Conservation (phyloP, 2,329 filamentous ascomycete genomes). For the Curvularia sp. region DNA sequence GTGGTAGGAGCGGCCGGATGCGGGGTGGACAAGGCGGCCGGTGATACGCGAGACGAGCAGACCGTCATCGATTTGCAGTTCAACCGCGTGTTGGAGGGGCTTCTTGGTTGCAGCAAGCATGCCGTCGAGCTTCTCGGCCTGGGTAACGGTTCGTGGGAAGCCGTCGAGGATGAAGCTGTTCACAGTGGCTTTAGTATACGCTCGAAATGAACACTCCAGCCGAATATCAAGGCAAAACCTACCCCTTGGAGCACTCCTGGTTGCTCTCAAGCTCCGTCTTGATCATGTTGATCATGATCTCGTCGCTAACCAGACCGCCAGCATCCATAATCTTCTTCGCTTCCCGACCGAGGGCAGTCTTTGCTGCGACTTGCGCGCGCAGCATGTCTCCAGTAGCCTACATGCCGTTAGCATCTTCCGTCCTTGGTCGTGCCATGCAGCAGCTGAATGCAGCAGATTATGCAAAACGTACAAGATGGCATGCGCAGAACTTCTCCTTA, state of each 20-base stretch:
- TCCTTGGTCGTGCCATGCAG: not conserved
- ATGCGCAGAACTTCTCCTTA: conserved; percentile 97
- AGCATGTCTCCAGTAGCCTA: conserved; percentile 99
- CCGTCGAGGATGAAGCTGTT: conserved; percentile 96
- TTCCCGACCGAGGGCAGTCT: conserved; percentile 91
- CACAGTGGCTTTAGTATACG: conserved; percentile 6
- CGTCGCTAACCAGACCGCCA: conserved; percentile 95
- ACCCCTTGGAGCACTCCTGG: conserved; percentile 96
- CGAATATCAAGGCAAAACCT: conserved; percentile 31
- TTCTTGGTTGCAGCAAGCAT: conserved; percentile 84
- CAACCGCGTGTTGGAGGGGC: conserved; percentile 91
- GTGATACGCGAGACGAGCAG: conserved; percentile 96
- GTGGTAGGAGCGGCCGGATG: conserved; percentile 96
- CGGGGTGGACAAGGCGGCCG: conserved; percentile 92
- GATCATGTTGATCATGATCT: conserved; percentile 99
- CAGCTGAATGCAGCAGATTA: not conserved
- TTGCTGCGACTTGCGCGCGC: conserved; percentile 96
- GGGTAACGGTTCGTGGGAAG: conserved; percentile 94
- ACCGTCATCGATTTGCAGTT: conserved; percentile 94
- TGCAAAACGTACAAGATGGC: conserved; percentile 78
- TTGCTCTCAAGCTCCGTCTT: conserved; percentile 95
- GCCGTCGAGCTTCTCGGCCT: conserved; percentile 90
- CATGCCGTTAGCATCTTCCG: conserved; percentile 30
- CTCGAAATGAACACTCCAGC: not conserved
- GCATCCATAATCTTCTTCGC: conserved; percentile 99